Conservation (phyloP, 805 yeast species). For the Kuraishia ogatae region DNA sequence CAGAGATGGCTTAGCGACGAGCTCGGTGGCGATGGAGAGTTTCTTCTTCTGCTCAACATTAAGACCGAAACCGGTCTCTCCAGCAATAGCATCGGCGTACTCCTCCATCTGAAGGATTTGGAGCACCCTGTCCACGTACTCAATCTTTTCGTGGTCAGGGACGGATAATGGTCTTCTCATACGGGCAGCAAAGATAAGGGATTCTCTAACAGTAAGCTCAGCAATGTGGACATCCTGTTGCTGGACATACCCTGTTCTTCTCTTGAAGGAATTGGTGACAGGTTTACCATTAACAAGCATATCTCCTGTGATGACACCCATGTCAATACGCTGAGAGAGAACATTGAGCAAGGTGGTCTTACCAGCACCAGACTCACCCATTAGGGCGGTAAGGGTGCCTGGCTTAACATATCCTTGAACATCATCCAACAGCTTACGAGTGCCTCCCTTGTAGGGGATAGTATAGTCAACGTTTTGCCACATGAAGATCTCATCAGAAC, state of each 20-base stretch:
- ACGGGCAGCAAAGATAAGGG: conserved; percentile 32
- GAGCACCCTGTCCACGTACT: conserved; percentile 34
- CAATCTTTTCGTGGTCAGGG: conserved; percentile 28
- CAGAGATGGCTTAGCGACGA: conserved; percentile 37
- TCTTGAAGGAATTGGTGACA: conserved; percentile 29
- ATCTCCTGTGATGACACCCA: conserved; percentile 40
- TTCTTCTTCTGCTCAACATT: conserved; percentile 33
- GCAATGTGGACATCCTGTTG: conserved; percentile 42
- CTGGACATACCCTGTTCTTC: conserved; percentile 42
- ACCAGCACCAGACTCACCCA: conserved; percentile 44
- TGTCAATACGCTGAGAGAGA: conserved; percentile 33
- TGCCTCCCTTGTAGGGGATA: conserved; percentile 14
- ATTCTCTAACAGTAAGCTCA: conserved; percentile 39
- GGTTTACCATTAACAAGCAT: conserved; percentile 38
- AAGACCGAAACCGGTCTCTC: conserved; percentile 28
- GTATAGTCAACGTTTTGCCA: conserved; percentile 17
- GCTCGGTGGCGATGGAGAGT: conserved; percentile 35
- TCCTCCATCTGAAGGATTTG: conserved; percentile 31
- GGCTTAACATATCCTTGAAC: conserved; percentile 23
- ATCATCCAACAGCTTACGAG: conserved; percentile 15
- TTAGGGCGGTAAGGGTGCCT: conserved; percentile 33
- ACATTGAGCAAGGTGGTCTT: conserved; percentile 41
- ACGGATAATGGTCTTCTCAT: conserved; percentile 29
- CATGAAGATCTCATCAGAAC: conserved; percentile 7
- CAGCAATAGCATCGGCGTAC: conserved; percentile 37